Evolutionary conservation across 2,329 filamentous ascomycete species (phyloP).

Genomic region (Fusarium tanahbumbuense): DNA sequence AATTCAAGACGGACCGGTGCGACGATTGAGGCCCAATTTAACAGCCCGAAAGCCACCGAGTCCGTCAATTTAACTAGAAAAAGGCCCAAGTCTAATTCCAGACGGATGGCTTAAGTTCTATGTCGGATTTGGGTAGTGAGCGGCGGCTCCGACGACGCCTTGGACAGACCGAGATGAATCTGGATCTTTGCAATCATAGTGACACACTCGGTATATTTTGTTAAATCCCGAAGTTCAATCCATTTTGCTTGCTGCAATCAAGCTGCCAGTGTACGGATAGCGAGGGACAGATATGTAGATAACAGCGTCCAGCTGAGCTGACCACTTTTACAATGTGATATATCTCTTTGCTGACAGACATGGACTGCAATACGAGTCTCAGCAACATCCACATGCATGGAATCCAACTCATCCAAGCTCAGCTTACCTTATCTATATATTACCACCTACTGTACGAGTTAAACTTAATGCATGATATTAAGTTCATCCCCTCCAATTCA

Average conservation of each 20-base stretch:
- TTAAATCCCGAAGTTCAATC: neutral
- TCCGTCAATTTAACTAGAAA: neutral
- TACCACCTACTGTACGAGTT: neutral
- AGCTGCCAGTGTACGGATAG: neutral
- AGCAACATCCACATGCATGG: neutral
- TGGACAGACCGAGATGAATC: slow-evolving; percentile 32
- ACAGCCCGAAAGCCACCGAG: neutral
- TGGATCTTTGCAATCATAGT: neutral
- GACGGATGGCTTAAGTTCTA: neutral
- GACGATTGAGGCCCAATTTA: neutral
- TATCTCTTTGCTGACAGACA: slow-evolving; percentile 1
- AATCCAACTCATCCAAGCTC: neutral
- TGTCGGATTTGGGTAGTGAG: neutral
- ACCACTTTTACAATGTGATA: neutral
- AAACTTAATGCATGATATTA: slow-evolving; percentile 6
- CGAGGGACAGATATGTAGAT: neutral
- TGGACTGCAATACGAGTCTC: neutral
- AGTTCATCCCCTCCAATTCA: slow-evolving; percentile 17
- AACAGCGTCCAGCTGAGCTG: neutral
- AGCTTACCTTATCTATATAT: neutral
- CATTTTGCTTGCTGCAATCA: neutral
- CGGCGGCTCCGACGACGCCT: slow-evolving; percentile 27
- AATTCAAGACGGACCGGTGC: neutral
- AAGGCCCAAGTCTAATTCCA: neutral
- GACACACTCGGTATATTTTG: neutral